A percentile compares a stretch with the other conserved stretches of the same genome.
Evolutionary conservation across 2,329 filamentous ascomycete genomes (phyloP).

Genomic region (Ophiostoma angusticollis): DNA sequence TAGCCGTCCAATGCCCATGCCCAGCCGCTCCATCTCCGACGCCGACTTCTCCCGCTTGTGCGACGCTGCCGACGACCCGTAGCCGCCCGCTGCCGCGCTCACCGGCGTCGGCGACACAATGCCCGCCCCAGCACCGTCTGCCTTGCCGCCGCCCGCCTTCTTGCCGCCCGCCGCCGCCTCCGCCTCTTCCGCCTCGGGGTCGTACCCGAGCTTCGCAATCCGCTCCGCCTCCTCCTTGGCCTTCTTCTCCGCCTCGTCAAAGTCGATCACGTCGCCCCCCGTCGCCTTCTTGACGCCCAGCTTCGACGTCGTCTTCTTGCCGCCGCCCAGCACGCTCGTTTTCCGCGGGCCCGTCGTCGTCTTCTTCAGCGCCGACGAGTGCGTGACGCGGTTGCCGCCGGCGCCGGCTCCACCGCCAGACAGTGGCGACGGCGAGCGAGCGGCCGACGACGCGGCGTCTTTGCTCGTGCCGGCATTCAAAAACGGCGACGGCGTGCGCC

Average conservation of each 20-base stretch:
- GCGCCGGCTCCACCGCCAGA: constrained; percentile 45
- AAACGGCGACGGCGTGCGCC: constrained; percentile 81
- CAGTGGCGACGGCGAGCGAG: constrained; percentile 77
- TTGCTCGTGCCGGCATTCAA: constrained; percentile 62
- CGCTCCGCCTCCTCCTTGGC: constrained; percentile 95
- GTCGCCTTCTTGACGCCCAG: constrained; percentile 87
- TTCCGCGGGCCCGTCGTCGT: constrained; percentile 59
- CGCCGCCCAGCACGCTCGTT: constrained; percentile 69
- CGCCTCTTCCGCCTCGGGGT: constrained; percentile 71
- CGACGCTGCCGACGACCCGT: constrained; percentile 48
- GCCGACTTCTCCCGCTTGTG: constrained; percentile 49
- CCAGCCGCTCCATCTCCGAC: constrained; percentile 75
- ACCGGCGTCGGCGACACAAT: constrained; percentile 65
- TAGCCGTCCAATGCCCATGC: constrained; percentile 74
- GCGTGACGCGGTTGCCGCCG: constrained; percentile 56
- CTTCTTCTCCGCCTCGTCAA: constrained; percentile 93
- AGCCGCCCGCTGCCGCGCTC: constrained; percentile 49
- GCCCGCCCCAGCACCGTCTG: background rate
- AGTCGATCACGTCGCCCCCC: constrained; percentile 73
- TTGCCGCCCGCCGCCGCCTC: constrained; percentile 31
- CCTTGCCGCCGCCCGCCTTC: constrained; percentile 29
- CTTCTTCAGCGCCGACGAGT: constrained; percentile 75
- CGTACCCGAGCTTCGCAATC: constrained; percentile 89
- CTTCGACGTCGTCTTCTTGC: constrained; percentile 63
- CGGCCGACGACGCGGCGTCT: constrained; percentile 47